phyloP scores from a whole-genome alignment of 23 red algal genomes.

The Gracilaria vermiculophylla region DNA sequence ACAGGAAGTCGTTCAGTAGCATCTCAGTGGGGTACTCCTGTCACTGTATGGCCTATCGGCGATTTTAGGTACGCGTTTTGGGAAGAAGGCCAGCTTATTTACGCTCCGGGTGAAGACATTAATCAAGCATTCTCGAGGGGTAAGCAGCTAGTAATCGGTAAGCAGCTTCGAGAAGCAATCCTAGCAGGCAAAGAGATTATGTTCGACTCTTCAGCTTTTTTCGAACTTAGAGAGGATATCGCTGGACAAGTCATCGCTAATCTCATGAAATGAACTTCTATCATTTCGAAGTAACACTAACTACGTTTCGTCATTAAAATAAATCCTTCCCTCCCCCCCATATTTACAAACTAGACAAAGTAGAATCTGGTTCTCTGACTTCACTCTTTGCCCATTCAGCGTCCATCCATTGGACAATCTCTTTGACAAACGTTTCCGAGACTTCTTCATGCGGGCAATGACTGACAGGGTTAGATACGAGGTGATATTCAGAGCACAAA shows the following conservation, averaged over 20 bases:
- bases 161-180: conserved; percentile 23
- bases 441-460: conserved; percentile 65
- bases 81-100: neutral
- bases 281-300: neutral
- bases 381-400: neutral
- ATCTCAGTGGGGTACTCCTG: conserved; percentile 19
- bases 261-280: neutral
- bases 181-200: conserved; percentile 32
- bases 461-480: conserved; percentile 1
- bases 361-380: neutral
- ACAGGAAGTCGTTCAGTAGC: conserved; percentile 13
- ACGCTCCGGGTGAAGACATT: neutral
- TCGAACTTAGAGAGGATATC: conserved; percentile 16
- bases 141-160: neutral
- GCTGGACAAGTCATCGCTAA: neutral
- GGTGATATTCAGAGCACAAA: no score
- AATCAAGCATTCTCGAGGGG: neutral
- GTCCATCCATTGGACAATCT: conserved; percentile 42
- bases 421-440: conserved; percentile 17
- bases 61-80: neutral
- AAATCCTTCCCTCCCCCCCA: neutral
- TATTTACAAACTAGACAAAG: neutral
- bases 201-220: conserved; percentile 18
- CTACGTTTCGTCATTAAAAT: neutral
- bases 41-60: conserved; percentile 19